Base-by-base conservation (phyloP, 108 stramenopile genomes). In the Stephanodiscus minutulus region DNA sequence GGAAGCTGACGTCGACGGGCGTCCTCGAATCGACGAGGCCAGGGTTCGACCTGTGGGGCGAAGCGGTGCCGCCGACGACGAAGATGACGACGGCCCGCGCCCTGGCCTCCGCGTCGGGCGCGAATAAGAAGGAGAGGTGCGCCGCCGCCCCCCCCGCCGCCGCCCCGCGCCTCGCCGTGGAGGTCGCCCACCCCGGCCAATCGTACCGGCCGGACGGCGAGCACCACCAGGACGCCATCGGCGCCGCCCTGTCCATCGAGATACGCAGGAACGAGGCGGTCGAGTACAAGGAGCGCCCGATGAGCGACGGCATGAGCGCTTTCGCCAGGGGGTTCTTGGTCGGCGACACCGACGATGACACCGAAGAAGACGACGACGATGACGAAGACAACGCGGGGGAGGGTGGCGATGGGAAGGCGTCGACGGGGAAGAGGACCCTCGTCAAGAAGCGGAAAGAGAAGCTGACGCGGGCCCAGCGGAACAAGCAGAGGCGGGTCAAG, bases 381-480 rank as follows among this genome's bases (percentile, higher is more conserved):
- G 75, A 83, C 36, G 92, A 90, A 29, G 77, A 68, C 17, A 78
- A 85, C 2, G 72, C 76, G 53, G 78, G 81, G 7, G 53, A 68
- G 3, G 59, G 82, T 15, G 58, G 64, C 17, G 56, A 75, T n/a
- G 59, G 17, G 0, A 24, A 57, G 0, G 43, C 48, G 3, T 66
- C 60, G 18, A 52, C 17, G 22, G 7, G 7, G 22, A 52, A 2
- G 22, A 9, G 18, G 5, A 35, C 29, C 0, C 7, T 20, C 60
- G 37, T 76, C 3, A 66, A 84, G 43, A 88, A 88, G 43, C 71
- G 70, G 39, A 81, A 80, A 67, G 88, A 83, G 48, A 94, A 94
- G 55, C 64, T 92, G 58, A 94, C 93, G 22, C 72, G 85, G 41
- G 89, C 93, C 2, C 86, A 94, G 50, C 87, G 93, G 59, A 94